Evolutionary conservation across 2,329 filamentous ascomycete genomes (phyloP).

Genomic region (Botryotinia calthae): DNA sequence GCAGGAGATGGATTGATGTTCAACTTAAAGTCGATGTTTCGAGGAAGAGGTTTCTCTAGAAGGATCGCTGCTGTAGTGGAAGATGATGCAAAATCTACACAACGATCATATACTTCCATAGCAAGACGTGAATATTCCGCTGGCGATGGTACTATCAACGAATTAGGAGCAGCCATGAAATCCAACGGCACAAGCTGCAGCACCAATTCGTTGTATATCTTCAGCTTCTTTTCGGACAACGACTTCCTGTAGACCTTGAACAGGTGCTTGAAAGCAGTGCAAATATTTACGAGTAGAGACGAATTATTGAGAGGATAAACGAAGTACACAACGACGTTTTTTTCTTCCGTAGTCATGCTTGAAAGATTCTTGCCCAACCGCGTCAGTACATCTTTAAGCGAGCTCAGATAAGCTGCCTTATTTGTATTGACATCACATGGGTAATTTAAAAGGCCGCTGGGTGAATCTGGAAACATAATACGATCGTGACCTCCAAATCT

Average conservation of each 20-base stretch:
- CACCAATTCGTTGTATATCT: slow-evolving; percentile 62
- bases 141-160: slow-evolving; percentile 60
- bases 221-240: slow-evolving; percentile 49
- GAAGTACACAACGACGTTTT: slow-evolving; percentile 74
- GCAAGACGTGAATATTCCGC: slow-evolving; percentile 61
- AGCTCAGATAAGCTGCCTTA: slow-evolving; percentile 27
- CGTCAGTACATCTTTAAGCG: slow-evolving; percentile 35
- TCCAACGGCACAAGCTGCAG: slow-evolving; percentile 72
- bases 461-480: slow-evolving; percentile 41
- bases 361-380: slow-evolving; percentile 37
- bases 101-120: slow-evolving; percentile 76
- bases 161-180: slow-evolving; percentile 61
- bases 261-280: slow-evolving; percentile 69
- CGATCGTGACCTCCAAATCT: slow-evolving; percentile 65
- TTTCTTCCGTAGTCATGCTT: slow-evolving; percentile 38
- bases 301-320: slow-evolving; percentile 65
- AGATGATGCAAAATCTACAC: slow-evolving; percentile 55
- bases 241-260: slow-evolving; percentile 61
- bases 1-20: slow-evolving; percentile 66
- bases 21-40: slow-evolving; percentile 73
- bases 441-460: slow-evolving; percentile 35
- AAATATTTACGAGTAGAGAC: slow-evolving; percentile 65
- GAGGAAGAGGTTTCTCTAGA: slow-evolving; percentile 67
- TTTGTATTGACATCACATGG: slow-evolving; percentile 30
- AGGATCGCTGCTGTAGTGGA: slow-evolving; percentile 68